phyloP scores from a whole-genome alignment of 2,329 filamentous ascomycete genomes.

The Nothophaeocryptopus gaeumannii region DNA sequence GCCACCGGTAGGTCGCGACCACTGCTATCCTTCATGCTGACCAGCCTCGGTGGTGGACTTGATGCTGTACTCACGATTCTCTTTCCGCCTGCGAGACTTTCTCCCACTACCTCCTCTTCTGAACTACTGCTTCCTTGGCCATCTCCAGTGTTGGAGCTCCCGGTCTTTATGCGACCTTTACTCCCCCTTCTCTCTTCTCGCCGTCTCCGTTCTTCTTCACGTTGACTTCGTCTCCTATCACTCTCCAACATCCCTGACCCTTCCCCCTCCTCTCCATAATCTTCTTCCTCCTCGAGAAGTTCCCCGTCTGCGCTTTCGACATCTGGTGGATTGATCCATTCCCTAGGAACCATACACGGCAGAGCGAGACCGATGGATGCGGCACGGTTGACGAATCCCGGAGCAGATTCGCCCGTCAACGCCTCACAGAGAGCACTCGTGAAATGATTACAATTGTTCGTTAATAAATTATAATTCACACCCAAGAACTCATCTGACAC shows the following conservation, averaged over 20 bases:
- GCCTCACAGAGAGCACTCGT: slow-evolving; percentile 71
- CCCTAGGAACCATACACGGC: slow-evolving; percentile 76
- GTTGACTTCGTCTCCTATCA: slow-evolving; percentile 7
- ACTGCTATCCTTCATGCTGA: slow-evolving; percentile 39
- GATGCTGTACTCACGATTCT: slow-evolving; percentile 21
- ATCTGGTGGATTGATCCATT: slow-evolving; percentile 79
- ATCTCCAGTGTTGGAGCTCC: slow-evolving; percentile 19
- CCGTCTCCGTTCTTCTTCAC: too few relatives aligned
- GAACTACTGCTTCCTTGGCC: slow-evolving; percentile 24
- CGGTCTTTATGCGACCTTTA: slow-evolving; percentile 33
- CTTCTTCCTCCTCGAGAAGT: slow-evolving; percentile 57
- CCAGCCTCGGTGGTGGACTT: slow-evolving; percentile 31
- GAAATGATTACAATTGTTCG: slow-evolving; percentile 86
- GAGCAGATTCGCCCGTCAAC: slow-evolving; percentile 68
- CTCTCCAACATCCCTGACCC: slow-evolving; percentile 23
- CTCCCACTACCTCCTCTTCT: slow-evolving; percentile 13
- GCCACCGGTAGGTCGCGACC: slow-evolving; percentile 44
- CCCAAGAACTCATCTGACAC: slow-evolving; percentile 73
- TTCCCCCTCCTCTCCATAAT: slow-evolving; percentile 54
- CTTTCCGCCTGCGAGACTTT: slow-evolving; percentile 25
- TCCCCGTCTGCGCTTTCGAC: slow-evolving; percentile 70
- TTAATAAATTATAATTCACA: slow-evolving; percentile 75
- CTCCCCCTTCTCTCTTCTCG: slow-evolving; percentile 15
- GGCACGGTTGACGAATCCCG: slow-evolving; percentile 76
- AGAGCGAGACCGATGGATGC: slow-evolving; percentile 78